Conservation (phyloP, 495 filamentous ascomycete genomes). For the Astrothelium subdiscretum region DNA sequence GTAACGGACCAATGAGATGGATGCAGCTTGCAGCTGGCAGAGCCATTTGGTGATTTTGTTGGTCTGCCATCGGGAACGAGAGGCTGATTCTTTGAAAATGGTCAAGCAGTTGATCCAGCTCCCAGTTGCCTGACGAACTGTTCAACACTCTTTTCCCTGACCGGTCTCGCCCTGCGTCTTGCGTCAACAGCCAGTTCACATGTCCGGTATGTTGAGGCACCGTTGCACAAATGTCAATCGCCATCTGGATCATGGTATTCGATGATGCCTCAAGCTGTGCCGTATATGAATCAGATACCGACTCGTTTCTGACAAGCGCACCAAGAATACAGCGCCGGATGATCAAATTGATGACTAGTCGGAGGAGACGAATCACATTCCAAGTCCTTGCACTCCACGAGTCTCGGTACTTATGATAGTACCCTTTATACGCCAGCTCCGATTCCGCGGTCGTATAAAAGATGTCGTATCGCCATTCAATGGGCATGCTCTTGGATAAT, state of each 20-base stretch:
- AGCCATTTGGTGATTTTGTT: neutral
- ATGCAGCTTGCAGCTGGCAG: neutral
- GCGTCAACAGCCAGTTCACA: neutral
- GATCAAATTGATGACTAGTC: neutral
- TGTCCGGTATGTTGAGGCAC: neutral
- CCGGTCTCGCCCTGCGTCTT: neutral
- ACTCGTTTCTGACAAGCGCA: neutral
- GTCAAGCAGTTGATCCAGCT: neutral
- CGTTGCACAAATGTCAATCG: neutral
- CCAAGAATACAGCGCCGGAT: neutral
- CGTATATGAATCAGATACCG: neutral
- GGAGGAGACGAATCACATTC: neutral
- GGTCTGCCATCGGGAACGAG: neutral
- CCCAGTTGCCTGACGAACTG: neutral
- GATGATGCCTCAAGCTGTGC: neutral
- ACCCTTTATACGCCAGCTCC: neutral
- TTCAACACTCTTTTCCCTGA: neutral
- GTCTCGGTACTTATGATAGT: neutral
- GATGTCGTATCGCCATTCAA: neutral
- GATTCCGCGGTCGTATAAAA: neutral
- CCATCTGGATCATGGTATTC: neutral
- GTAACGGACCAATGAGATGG: neutral
- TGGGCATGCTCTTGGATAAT: neutral
- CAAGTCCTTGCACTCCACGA: neutral
- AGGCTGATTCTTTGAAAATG: neutral